Evolutionary conservation across 2,329 filamentous ascomycete genomes (phyloP).

Genomic region (Paecilomyces niveus): DNA sequence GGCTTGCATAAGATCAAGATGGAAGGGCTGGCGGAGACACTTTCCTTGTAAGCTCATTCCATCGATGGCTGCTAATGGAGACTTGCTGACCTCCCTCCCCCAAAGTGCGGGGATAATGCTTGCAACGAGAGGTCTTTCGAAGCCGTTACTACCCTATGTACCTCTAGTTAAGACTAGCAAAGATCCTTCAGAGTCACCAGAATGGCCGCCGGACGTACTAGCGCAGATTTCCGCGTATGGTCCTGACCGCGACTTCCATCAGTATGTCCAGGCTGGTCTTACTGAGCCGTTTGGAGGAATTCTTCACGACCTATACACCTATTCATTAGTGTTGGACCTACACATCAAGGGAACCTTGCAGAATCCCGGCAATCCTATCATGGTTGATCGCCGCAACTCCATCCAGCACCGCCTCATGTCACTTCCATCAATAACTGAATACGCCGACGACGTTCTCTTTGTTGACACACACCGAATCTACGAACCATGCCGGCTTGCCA

Average conservation of each 20-base stretch:
- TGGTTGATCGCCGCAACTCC: conserved; percentile 16
- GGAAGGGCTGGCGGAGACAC: conserved; percentile 14
- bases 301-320: conserved; percentile 15
- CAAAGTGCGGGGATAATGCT: conserved; percentile 11
- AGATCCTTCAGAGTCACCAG: conserved; percentile 3
- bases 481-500: conserved; percentile 13
- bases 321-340: conserved; percentile 16
- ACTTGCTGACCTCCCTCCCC: neutral
- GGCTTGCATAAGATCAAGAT: conserved; percentile 14
- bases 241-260: conserved; percentile 11
- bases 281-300: conserved; percentile 9
- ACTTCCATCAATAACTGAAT: conserved; percentile 5
- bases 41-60: conserved; percentile 9
- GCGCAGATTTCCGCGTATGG: conserved; percentile 8
- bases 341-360: conserved; percentile 12
- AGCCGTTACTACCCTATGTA: conserved; percentile 14
- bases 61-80: neutral
- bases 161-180: conserved; percentile 9
- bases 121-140: conserved; percentile 12
- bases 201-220: conserved; percentile 9
- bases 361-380: conserved; percentile 6
- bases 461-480: conserved; percentile 7
- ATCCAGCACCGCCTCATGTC: conserved; percentile 17
- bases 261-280: conserved; percentile 11
- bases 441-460: conserved; percentile 1